These are phyloP conservation scores for Pelargonium australe DNA, from an alignment of 441 rosid genomes.

Conservation along the genomic window DNA sequence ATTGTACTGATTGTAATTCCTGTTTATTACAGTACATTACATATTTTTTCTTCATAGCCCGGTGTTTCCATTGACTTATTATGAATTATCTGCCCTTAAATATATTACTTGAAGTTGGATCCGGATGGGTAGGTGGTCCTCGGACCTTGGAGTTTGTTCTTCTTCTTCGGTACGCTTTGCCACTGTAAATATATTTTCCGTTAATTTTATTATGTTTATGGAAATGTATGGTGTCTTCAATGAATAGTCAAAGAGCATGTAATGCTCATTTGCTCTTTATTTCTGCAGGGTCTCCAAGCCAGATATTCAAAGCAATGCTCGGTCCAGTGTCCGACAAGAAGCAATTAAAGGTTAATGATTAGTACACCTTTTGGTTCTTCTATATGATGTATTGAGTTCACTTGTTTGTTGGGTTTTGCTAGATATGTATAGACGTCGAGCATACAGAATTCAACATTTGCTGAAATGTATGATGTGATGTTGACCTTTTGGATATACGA, in stretches of 20 bases:
- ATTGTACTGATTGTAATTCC: constrained; percentile 1
- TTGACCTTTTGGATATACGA: constrained; percentile 63
- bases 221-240: not conserved
- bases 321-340: constrained; percentile 21
- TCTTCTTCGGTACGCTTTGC: constrained; percentile 6
- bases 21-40: constrained; percentile 6
- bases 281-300: not conserved
- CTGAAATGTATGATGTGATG: constrained; percentile 86
- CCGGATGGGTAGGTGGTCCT: not conserved
- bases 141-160: not conserved
- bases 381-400: not conserved
- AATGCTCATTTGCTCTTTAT: not conserved
- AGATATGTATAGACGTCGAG: constrained; percentile 68
- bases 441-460: constrained; percentile 89
- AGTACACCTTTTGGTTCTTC: not conserved
- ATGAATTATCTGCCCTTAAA: not conserved
- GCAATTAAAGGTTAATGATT: constrained; percentile 45
- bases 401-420: constrained; percentile 20
- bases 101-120: not conserved
- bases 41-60: not conserved
- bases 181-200: not conserved
- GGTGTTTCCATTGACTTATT: not conserved
- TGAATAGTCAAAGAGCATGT: not conserved
- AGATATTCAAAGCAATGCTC: not conserved
- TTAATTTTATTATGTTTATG: not conserved